Conservation (phyloP, 2,329 filamentous ascomycete genomes). For the Mariannaea sp. region DNA sequence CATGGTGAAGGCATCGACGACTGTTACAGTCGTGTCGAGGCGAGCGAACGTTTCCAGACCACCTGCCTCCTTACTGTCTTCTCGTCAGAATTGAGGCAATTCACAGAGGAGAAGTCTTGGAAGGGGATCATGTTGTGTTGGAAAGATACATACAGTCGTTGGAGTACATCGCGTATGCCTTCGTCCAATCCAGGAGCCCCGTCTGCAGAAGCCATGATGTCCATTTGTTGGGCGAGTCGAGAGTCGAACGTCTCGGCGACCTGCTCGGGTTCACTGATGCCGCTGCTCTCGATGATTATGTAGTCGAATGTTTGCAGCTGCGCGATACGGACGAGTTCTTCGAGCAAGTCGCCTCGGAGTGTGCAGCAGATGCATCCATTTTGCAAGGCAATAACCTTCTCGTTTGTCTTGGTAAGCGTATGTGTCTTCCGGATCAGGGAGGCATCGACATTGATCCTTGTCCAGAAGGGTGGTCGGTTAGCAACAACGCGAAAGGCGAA, state of each 20-base stretch:
- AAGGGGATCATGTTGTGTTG: too few species aligned
- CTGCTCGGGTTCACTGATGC: slow-evolving; percentile 74
- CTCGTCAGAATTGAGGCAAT: neutral
- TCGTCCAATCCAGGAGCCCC: slow-evolving; percentile 42
- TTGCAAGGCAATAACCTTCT: slow-evolving; percentile 70
- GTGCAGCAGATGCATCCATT: slow-evolving; percentile 81
- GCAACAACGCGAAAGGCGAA: too few species aligned
- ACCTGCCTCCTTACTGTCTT: slow-evolving; percentile 55
- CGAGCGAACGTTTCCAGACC: slow-evolving; percentile 68
- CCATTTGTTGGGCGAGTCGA: slow-evolving; percentile 56
- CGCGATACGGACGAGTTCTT: slow-evolving; percentile 68
- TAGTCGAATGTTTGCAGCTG: slow-evolving; percentile 70
- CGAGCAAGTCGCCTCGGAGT: slow-evolving; percentile 70
- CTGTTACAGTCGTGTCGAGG: slow-evolving; percentile 73
- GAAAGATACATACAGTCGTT: slow-evolving; percentile 43
- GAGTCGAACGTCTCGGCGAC: slow-evolving; percentile 74
- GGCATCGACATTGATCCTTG: slow-evolving; percentile 70
- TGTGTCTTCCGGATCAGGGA: slow-evolving; percentile 62
- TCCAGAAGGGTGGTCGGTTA: too few species aligned
- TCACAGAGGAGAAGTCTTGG: too few species aligned
- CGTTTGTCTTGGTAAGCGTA: slow-evolving; percentile 61
- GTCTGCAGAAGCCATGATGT: slow-evolving; percentile 40
- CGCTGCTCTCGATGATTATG: slow-evolving; percentile 72
- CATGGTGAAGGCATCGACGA: slow-evolving; percentile 75
- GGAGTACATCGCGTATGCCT: slow-evolving; percentile 43